Evolutionary conservation across 371 early-diverging fungal species (phyloP), one percentile per base, ranked within the genome.

Genomic region (Mucor indicus): DNA sequence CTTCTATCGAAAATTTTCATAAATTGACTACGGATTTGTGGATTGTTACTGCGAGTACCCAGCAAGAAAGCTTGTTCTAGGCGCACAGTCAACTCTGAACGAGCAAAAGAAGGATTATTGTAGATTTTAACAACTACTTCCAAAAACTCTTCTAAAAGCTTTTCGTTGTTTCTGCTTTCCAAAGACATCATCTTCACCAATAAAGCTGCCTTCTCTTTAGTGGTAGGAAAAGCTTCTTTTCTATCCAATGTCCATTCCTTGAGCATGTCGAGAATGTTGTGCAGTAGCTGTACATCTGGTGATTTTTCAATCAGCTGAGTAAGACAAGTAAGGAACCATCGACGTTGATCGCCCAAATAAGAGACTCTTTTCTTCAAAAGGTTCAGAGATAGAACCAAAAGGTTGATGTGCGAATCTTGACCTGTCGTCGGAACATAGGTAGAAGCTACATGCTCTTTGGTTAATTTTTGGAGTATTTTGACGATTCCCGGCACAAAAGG

Each of bases 21-120:
- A 62, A 98, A 96, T 37, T 80, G 75, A 15, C 78, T 75, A 4
- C 97, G 86, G 31, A 96, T 76, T 25, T 75, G 64, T 10, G 92
- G 89, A 55, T 90, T 86, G 5, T 84, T 78, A 47, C 79, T 73
- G 17, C 85, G 79, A 6, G 92, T 87, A 7, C 98, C 99, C 32
- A 90, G 63, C 66, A 98, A 73, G 55, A 98, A 98, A 1, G 94
- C 97, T 51, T 87, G 84, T 67, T 98, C 98, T 19, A 98, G 64
- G 5, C 92, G 79, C 7, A 92, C 89, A 0, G 96, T 95, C 46
- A 98, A 68, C 44, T 98, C 99, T 1, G 95, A 81, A 29, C 91
- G 76, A 1, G 86, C 79, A 65, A 95, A 91, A 6, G 78, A 55
- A 0, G 89, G 83, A 36, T 85, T 80, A 38, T 75, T 84, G 68